A percentile compares a stretch with the other conserved stretches of the same genome.
phyloP scores from a whole-genome alignment of 2,329 filamentous ascomycete species.

The Aspergillus vadensis region DNA sequence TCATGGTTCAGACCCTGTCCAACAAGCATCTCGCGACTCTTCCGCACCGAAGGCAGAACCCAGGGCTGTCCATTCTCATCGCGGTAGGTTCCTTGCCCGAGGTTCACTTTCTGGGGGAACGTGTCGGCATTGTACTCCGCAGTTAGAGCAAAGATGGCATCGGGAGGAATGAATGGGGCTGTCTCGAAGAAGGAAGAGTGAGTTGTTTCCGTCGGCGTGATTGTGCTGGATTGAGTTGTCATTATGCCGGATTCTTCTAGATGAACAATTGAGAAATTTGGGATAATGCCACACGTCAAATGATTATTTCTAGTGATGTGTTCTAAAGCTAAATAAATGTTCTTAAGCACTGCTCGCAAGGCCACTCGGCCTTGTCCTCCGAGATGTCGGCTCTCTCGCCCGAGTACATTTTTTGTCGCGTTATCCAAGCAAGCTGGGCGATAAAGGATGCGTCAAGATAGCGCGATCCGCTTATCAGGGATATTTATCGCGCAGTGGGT shows the following conservation, averaged over 20 bases:
- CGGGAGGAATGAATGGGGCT: constrained; percentile 21
- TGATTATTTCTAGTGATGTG: too few species aligned
- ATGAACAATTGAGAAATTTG: background rate
- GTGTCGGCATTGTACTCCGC: constrained; percentile 69
- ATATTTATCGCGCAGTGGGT: background rate
- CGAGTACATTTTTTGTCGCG: background rate
- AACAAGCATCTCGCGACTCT: constrained; percentile 18
- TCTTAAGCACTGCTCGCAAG: background rate
- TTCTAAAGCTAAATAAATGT: too few species aligned
- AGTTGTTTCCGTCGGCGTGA: background rate
- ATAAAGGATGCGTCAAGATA: background rate
- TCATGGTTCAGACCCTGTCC: constrained; percentile 86
- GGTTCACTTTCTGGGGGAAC: constrained; percentile 75
- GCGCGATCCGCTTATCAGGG: background rate
- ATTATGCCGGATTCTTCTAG: background rate
- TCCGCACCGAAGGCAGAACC: constrained; percentile 85
- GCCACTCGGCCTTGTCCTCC: background rate
- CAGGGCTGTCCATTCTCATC: constrained; percentile 91
- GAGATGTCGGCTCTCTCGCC: background rate
- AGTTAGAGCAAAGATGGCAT: constrained; percentile 31
- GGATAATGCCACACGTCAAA: too few species aligned
- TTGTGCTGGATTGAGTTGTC: background rate
- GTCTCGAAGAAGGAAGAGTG: constrained; percentile 20
- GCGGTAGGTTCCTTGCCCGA: constrained; percentile 90
- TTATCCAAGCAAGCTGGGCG: background rate